Evolutionary conservation across 2,329 filamentous ascomycete genomes (phyloP), one percentile per base, ranked within the genome.

Genomic region (Apiospora hydei): DNA sequence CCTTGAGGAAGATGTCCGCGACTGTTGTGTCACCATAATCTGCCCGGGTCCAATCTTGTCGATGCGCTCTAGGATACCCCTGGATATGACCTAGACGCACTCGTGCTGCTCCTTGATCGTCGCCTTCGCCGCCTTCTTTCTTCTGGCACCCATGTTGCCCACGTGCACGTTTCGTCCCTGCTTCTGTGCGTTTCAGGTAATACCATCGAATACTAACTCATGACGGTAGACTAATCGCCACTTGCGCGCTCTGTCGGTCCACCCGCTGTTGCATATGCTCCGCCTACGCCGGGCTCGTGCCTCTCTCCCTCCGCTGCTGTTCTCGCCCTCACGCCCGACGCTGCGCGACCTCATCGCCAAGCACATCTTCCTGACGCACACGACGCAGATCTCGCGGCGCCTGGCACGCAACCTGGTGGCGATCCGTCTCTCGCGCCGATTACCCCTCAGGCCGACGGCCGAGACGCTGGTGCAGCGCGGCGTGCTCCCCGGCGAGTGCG

Each of bases 361-460:
- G 53, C 87, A 85, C 79, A 93, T 94, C 78, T 92, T 93, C 81
- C 82, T 93, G 57, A 92, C 91, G 53, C 85, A 87, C 71, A 93
- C 90, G 18, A 89, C 91, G 46, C 85, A 91, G 66, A 87, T 91
- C 34, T 92, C 91, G 4, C 88, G 91, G 26, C 84, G 86, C 30
- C 86, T 94, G 3, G 89, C 88, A 66, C 88, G 90, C 71, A 91
- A 87, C 18, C 85, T 94, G 3, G 88, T 90, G 7, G 88, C 88
- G 69, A 93, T 93, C 77, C 88, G 89, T 43, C 85, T 94, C 5
- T 88, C 90, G 38, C 88, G 89, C 67, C 87, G 88, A 14, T 84
- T 94, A 2, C 86, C 88, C 24, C 82, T 85, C 11, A 86, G 92
- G 0, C 91, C 91, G 0, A 87, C 89, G 3, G 84, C 88, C 7